phyloP scores from a whole-genome alignment of 2,329 filamentous ascomycete species.

The Cladophialophora chaetospira region DNA sequence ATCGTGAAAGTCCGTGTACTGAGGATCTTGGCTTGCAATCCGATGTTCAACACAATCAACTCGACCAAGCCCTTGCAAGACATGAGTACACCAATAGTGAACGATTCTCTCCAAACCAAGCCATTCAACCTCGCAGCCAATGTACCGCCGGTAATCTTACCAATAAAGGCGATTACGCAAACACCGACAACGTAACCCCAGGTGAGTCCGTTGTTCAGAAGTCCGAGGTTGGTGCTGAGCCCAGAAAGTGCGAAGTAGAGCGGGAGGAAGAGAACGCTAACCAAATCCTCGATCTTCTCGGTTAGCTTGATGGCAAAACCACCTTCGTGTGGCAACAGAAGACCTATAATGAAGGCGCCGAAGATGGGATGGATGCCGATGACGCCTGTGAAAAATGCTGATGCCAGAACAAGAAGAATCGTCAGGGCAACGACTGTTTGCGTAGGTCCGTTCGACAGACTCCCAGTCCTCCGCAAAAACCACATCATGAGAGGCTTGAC shows the following conservation, averaged over 20 bases:
- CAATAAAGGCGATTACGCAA: constrained; percentile 76
- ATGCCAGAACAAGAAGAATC: constrained; percentile 73
- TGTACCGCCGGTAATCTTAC: constrained; percentile 81
- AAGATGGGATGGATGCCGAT: constrained; percentile 96
- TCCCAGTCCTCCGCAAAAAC: constrained; percentile 71
- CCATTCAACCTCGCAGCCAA: constrained; percentile 74
- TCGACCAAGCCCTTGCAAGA: constrained; percentile 96
- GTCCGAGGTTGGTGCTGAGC: constrained; percentile 80
- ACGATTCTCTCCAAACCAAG: constrained; percentile 85
- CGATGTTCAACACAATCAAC: constrained; percentile 84
- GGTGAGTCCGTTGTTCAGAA: constrained; percentile 76
- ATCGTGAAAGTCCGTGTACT: constrained; percentile 84
- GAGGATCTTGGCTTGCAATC: constrained; percentile 78
- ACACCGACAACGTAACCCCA: constrained; percentile 91
- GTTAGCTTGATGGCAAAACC: constrained; percentile 83
- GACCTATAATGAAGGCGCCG: constrained; percentile 82
- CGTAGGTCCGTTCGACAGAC: constrained; percentile 82
- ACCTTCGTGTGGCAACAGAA: constrained; percentile 70
- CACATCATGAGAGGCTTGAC: constrained; percentile 75
- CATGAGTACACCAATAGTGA: constrained; percentile 88
- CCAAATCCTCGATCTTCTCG: constrained; percentile 91
- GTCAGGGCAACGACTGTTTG: constrained; percentile 83
- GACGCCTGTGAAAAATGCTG: constrained; percentile 83
- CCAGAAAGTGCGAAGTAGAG: constrained; percentile 94
- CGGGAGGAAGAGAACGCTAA: constrained; percentile 79